phyloP scores from a whole-genome alignment of 169 alveolate genomes.

The Eimeria maxima region DNA sequence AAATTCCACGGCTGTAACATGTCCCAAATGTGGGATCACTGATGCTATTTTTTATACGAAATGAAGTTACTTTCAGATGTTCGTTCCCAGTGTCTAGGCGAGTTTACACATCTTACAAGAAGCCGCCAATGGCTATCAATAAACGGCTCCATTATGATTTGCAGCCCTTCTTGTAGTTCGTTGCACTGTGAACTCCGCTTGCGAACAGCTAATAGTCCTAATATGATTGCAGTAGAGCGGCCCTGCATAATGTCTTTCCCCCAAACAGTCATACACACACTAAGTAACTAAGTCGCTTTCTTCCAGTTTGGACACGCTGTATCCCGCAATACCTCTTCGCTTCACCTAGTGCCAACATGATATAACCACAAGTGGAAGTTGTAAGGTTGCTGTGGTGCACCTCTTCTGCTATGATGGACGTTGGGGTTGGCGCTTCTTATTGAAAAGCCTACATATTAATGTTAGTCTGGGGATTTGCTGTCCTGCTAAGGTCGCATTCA shows the following conservation, averaged over 20 bases:
- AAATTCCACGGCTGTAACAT: not conserved
- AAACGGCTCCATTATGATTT: not conserved
- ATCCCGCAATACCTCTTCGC: not conserved
- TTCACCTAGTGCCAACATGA: not conserved
- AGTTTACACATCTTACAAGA: not conserved
- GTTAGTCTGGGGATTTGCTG: not conserved
- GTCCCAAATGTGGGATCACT: not conserved
- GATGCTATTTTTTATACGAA: not conserved
- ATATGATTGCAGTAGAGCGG: not conserved
- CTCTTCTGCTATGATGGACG: not conserved
- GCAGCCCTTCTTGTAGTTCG: not conserved
- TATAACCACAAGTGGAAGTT: not conserved
- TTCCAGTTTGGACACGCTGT: not conserved
- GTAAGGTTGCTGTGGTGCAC: not conserved
- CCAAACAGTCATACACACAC: not conserved
- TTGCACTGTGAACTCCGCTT: not conserved
- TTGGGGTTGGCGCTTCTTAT: not conserved
- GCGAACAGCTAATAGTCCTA: not conserved
- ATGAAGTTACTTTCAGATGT: not conserved
- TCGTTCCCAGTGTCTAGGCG: not conserved
- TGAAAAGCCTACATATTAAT: not conserved
- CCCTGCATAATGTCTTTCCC: not conserved
- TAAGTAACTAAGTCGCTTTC: not conserved
- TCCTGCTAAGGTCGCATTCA: not conserved
- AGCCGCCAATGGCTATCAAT: not conserved